These are phyloP conservation scores for Naganishia antarctica DNA, from an alignment of 768 basidiomycete genomes.

Conservation along the genomic window DNA sequence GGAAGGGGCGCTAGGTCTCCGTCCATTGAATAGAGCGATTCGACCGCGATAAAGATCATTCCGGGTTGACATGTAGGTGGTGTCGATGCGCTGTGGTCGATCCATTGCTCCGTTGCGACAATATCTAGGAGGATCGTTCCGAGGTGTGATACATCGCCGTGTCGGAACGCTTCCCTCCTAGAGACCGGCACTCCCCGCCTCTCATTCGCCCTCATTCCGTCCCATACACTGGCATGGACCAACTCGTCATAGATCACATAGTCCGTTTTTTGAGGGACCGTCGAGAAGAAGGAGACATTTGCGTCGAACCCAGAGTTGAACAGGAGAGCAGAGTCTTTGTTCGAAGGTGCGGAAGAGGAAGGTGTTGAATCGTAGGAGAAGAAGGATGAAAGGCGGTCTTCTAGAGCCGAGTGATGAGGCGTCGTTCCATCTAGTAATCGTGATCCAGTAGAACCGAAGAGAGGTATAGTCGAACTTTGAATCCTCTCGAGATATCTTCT, in stretches of 20 bases:
- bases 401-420: conserved; percentile 63
- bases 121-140: conserved; percentile 53
- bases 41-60: conserved; percentile 73
- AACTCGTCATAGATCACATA: conserved; percentile 75
- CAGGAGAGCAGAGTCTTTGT: conserved; percentile 57
- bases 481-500: conserved; percentile 59
- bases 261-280: conserved; percentile 72
- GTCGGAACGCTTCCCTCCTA: conserved; percentile 58
- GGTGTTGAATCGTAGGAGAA: conserved; percentile 51
- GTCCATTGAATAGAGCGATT: conserved; percentile 93
- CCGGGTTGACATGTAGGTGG: conserved; percentile 43
- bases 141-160: conserved; percentile 64
- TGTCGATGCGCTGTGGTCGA: not conserved
- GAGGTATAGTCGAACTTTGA: conserved; percentile 51
- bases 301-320: conserved; percentile 94
- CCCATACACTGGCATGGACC: conserved; percentile 86
- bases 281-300: conserved; percentile 78
- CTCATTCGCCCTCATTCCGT: conserved; percentile 66
- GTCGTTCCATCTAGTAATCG: conserved; percentile 73
- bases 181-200: conserved; percentile 42
- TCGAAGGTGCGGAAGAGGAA: not conserved
- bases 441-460: conserved; percentile 83
- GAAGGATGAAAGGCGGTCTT: conserved; percentile 62
- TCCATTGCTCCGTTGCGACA: conserved; percentile 27
- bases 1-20: conserved; percentile 76